Conservation (phyloP, 225 moss, liverwort and hornwort genomes). For the Thuidium tamariscinum region DNA sequence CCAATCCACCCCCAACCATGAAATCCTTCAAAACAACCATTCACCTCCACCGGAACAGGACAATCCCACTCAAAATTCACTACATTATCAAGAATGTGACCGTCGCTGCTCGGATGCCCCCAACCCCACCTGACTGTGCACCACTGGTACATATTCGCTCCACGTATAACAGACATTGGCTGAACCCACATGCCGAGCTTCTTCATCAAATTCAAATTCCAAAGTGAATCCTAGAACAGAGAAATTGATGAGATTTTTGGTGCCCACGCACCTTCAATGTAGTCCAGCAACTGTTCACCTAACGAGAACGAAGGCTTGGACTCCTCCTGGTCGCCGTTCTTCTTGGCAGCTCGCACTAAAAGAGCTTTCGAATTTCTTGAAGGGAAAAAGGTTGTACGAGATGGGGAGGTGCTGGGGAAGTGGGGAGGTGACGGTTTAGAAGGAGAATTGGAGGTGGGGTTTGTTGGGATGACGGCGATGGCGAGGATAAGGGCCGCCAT, state of each 20-base stretch:
- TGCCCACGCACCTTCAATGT: slow-evolving; percentile 64
- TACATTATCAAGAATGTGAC: neutral
- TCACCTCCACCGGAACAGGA: neutral
- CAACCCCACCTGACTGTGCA: too few relatives aligned
- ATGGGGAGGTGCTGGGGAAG: neutral
- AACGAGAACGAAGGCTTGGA: slow-evolving; percentile 38
- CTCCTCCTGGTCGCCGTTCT: slow-evolving; percentile 7
- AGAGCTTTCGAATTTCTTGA: neutral
- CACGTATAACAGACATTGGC: neutral
- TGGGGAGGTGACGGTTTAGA: neutral
- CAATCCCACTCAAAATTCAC: neutral
- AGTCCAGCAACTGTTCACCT: slow-evolving; percentile 84
- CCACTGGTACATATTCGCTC: neutral
- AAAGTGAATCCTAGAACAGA: neutral
- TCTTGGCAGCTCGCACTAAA: slow-evolving; percentile 17
- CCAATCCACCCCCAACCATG: neutral
- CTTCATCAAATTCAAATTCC: neutral
- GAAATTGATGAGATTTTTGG: neutral
- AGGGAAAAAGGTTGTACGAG: too few relatives aligned
- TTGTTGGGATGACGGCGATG: neutral
- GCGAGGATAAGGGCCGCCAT: slow-evolving; percentile 44
- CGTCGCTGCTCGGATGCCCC: too few relatives aligned
- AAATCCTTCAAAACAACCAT: neutral
- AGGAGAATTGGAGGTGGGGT: neutral
- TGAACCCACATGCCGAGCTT: too few relatives aligned